phyloP scores from a whole-genome alignment of 2,329 filamentous ascomycete species.

The Hypomyces perniciosus region DNA sequence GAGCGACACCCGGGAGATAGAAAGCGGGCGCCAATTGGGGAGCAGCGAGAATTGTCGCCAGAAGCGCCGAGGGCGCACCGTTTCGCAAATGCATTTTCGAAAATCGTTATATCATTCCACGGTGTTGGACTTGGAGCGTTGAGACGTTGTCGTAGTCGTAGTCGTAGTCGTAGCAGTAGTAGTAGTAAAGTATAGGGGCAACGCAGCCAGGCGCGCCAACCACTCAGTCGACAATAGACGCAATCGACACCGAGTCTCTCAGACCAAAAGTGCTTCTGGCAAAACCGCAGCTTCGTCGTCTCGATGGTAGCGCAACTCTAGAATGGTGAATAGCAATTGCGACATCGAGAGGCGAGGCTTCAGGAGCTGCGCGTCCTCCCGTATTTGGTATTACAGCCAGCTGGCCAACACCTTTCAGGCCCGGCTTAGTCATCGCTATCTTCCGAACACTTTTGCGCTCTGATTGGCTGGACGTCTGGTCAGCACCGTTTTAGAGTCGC shows the following conservation, averaged over 20 bases:
- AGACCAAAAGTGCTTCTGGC: not conserved
- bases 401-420: not conserved
- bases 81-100: slow-evolving; percentile 41
- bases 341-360: not conserved
- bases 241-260: not conserved
- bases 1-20: slow-evolving; percentile 93
- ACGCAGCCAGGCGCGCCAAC: slow-evolving; percentile 12
- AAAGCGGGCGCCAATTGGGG: slow-evolving; percentile 64
- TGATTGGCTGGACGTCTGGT: too few species aligned
- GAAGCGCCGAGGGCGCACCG: slow-evolving; percentile 43
- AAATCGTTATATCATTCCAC: slow-evolving; percentile 23
- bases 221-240: not conserved
- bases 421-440: not conserved
- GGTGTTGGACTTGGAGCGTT: not conserved
- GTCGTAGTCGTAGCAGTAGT: not conserved
- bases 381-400: not conserved
- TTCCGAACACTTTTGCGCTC: too few species aligned
- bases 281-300: not conserved
- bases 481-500: too few species aligned
- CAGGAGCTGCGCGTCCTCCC: not conserved
- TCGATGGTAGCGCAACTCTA: too few species aligned
- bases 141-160: not conserved
- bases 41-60: slow-evolving; percentile 43
- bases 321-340: too few species aligned
- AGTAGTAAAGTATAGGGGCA: not conserved